Percentiles rank a stretch among this genome's conserved stretches.
These are phyloP conservation scores for Sporothrix protearum DNA, from an alignment of 2,329 filamentous ascomycete genomes.

Conservation along the genomic window DNA sequence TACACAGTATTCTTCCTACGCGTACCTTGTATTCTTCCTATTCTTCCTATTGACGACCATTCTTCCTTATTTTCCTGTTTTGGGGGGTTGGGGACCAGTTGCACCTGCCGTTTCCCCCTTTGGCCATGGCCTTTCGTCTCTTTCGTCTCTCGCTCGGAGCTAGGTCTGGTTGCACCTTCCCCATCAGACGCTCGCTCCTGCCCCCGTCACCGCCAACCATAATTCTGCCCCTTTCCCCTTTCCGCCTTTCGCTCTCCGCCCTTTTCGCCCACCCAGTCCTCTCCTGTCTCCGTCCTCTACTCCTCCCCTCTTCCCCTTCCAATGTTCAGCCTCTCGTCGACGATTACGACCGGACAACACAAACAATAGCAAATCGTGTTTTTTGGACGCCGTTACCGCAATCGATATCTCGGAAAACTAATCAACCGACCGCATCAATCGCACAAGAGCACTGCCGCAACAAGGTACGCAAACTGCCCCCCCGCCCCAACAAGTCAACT, in stretches of 20 bases:
- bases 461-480: conserved; percentile 2
- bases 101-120: neutral
- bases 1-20: conserved; percentile 6
- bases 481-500: neutral
- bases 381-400: neutral
- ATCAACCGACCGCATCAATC: neutral
- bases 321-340: neutral
- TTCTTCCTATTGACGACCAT: conserved; percentile 11
- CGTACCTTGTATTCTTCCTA: too few relatives aligned
- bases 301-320: neutral
- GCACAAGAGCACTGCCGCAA: conserved; percentile 6
- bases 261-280: conserved; percentile 8
- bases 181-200: neutral
- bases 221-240: conserved; percentile 29
- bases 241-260: conserved; percentile 16
- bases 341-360: neutral
- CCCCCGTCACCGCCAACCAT: conserved; percentile 25
- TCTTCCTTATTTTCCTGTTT: conserved; percentile 10
- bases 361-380: neutral
- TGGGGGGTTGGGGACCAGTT: conserved; percentile 3
- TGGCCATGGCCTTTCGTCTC: neutral
- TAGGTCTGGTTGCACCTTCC: conserved; percentile 18
- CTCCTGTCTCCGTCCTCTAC: neutral
- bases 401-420: neutral
- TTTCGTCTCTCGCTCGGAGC: neutral